Percentiles rank a stretch among this genome's conserved stretches.
Evolutionary conservation across 2,329 filamentous ascomycete species (phyloP).

Genomic region (Cercospora zeae-maydis): DNA sequence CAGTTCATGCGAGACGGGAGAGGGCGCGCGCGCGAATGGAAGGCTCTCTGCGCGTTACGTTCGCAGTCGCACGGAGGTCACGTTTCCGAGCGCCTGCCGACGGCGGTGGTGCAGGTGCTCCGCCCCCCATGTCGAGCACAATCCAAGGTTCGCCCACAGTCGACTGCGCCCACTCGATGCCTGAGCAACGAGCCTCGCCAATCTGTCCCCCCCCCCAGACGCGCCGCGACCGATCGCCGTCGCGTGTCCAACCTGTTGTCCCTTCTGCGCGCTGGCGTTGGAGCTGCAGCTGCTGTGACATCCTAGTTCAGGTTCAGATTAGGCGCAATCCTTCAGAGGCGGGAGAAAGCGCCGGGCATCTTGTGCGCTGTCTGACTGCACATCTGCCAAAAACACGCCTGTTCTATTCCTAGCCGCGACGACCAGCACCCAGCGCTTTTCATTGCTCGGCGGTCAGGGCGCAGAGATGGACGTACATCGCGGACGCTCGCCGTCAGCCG

Average conservation of each 20-base stretch:
- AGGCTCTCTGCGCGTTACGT: background rate
- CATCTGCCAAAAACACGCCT: conserved; percentile 6
- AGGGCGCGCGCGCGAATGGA: background rate
- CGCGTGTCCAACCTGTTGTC: background rate
- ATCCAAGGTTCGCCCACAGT: background rate
- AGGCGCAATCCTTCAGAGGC: conserved; percentile 9
- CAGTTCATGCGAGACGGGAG: background rate
- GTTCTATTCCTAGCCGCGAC: conserved; percentile 17
- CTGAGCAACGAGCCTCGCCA: background rate
- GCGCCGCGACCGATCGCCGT: background rate
- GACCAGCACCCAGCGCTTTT: background rate
- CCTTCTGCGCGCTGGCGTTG: background rate
- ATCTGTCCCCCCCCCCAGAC: background rate
- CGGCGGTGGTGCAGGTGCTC: background rate
- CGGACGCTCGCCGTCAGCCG: conserved; percentile 30
- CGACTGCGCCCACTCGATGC: conserved; percentile 5
- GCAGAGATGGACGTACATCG: conserved; percentile 22
- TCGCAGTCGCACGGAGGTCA: background rate
- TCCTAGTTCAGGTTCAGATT: conserved; percentile 3
- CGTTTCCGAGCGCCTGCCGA: background rate
- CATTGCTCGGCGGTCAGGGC: conserved; percentile 8
- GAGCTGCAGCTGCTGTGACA: background rate
- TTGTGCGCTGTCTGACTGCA: background rate
- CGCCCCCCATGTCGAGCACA: background rate
- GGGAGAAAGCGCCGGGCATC: conserved; percentile 8